A percentile compares a stretch with the other conserved stretches of the same genome.
phyloP scores from a whole-genome alignment of 2,329 filamentous ascomycete species.

The Fusarium equiseti region DNA sequence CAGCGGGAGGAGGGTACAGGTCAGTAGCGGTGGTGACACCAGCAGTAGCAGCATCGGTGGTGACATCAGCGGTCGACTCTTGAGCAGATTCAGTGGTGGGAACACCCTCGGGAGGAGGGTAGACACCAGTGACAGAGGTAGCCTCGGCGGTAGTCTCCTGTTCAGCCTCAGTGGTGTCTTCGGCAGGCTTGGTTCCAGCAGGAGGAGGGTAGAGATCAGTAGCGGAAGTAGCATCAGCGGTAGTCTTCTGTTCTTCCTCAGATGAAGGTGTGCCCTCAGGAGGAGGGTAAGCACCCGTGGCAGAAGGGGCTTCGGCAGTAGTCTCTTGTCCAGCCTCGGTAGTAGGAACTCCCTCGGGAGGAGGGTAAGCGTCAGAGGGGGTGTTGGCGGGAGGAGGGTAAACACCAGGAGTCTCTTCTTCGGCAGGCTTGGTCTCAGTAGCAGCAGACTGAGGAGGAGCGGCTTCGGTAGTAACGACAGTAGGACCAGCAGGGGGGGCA shows the following conservation, averaged over 20 bases:
- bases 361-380: background rate
- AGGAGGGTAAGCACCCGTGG: conserved; percentile 2
- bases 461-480: conserved; percentile 21
- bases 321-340: conserved; percentile 1
- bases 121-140: background rate
- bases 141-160: background rate
- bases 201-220: conserved; percentile 7
- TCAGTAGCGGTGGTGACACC: conserved; percentile 10
- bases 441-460: conserved; percentile 19
- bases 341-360: background rate
- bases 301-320: background rate
- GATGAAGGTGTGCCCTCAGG: background rate
- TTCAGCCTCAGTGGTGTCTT: conserved; percentile 11
- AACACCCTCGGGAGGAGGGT: conserved; percentile 1
- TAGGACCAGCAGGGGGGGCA: conserved; percentile 15
- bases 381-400: conserved; percentile 9
- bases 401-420: conserved; percentile 14
- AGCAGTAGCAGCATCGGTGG: conserved; percentile 4
- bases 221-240: background rate
- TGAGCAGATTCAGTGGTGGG: background rate
- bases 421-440: conserved; percentile 12
- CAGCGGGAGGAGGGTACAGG: conserved; percentile 23
- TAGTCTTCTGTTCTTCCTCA: conserved; percentile 1
- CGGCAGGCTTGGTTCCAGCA: background rate
- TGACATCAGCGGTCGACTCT: conserved; percentile 3